Conservation (phyloP, 1,139 yeast species). For the Hanseniaspora sp. region DNA sequence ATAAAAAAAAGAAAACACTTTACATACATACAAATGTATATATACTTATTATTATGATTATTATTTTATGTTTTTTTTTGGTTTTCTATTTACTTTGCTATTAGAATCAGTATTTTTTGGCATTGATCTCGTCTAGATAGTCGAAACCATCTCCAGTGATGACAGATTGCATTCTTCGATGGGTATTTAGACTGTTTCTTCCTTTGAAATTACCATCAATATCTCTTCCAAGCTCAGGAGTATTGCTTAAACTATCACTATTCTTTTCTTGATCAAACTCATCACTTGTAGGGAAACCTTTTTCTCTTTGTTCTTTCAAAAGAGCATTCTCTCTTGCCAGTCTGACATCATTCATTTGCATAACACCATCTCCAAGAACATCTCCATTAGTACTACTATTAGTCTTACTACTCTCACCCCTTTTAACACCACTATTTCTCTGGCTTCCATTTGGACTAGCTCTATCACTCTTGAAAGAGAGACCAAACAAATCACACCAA, state of each 20-base stretch:
- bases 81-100: not conserved
- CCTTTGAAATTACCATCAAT: conserved; percentile 13
- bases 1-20: not conserved
- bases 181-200: conserved; percentile 10
- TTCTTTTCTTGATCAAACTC: not conserved
- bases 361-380: conserved; percentile 10
- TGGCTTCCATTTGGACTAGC: not conserved
- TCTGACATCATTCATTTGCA: conserved; percentile 12
- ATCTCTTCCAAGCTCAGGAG: conserved; percentile 1
- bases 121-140: conserved; percentile 13
- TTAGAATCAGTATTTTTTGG: conserved; percentile 2
- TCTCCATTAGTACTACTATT: not conserved
- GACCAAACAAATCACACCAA: conserved; percentile 10
- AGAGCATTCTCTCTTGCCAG: conserved; percentile 7
- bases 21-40: not conserved
- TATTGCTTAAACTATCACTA: not conserved
- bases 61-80: not conserved
- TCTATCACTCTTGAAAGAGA: conserved; percentile 2
- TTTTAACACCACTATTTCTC: not conserved
- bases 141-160: conserved; percentile 11
- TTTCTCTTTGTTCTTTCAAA: conserved; percentile 10
- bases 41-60: not conserved
- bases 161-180: conserved; percentile 9
- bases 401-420: not conserved
- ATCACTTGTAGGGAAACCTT: conserved; percentile 15